Base-by-base conservation (phyloP, 1,284 basidiomycete genomes). In the Ganoderma resinaceum region DNA sequence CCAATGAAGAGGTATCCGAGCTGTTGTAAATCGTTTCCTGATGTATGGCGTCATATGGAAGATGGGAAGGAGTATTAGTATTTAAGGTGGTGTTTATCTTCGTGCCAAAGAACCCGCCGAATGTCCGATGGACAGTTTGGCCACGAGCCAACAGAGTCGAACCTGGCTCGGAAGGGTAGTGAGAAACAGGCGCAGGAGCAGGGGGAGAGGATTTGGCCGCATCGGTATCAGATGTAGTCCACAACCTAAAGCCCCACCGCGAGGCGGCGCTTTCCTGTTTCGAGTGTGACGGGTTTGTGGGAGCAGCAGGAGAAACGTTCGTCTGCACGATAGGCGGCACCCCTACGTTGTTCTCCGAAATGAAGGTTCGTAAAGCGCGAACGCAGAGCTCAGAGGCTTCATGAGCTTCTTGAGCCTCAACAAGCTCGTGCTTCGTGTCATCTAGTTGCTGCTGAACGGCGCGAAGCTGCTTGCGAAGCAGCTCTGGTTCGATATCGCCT, bases 351-450 rank as follows among this genome's bases (percentile, higher is more conserved):
- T 91, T 88, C 73, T 93, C 90, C 29, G 90, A 89, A 74, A 98
- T 96, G 77, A 95, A 98, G 66, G 91, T 92, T 46, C 95, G 86
- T 42, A 98, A 82, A 0, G 93, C 93, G 66, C 88, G 89, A 69
- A 94, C 89, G 76, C 95, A 96, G 2, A 86, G 87, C 73, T 98
- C 95, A n/a, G 91, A 94, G 9, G 96, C 96, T 75, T 94, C 89
- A 57, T 89, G 86, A 2, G 94, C 95, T 78, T 98, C 96, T 68
- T 88, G 91, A 1, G 91, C 86, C 75, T 97, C 95, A 35, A 78
- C 80, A 29, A 96, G 81, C 69, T 94, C 91, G 65, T 87, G 84
- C 69, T 88, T 87, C 6, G 89, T 84, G 46, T 85, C 85, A 42
- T 91, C 89, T 43, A 97, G 79, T 66, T 91, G 87, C 20, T 83